These are phyloP conservation scores for Phytophthora pluvialis DNA, from an alignment of 352 stramenopile species.

Conservation along the genomic window DNA sequence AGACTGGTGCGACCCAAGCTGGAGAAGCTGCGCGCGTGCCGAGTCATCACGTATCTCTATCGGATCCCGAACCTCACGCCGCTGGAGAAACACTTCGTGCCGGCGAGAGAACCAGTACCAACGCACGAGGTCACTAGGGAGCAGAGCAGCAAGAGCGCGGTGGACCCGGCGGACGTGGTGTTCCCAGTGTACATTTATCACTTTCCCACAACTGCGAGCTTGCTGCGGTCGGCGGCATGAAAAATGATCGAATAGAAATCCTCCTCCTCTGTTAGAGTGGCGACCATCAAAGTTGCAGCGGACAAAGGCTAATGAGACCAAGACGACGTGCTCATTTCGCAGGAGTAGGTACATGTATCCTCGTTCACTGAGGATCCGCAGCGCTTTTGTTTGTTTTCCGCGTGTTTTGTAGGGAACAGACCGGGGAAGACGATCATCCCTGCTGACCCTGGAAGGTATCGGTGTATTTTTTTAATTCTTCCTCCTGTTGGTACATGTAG, in stretches of 20 bases:
- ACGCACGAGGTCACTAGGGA: slow-evolving; percentile 10
- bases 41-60: slow-evolving; percentile 85
- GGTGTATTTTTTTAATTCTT: neutral
- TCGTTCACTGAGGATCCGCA: neutral
- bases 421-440: too few relatives aligned
- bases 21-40: slow-evolving; percentile 45
- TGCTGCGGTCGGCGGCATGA: neutral
- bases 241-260: neutral
- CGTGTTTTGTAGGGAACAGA: neutral
- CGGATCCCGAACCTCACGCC: slow-evolving; percentile 50
- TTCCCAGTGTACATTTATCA: slow-evolving; percentile 84
- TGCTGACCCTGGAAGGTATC: too few relatives aligned
- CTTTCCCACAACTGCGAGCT: slow-evolving; percentile 40
- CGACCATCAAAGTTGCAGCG: neutral
- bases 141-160: neutral
- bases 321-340: slow-evolving; percentile 3
- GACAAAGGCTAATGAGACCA: neutral
- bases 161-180: slow-evolving; percentile 38
- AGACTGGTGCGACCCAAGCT: slow-evolving; percentile 65
- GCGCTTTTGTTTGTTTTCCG: neutral
- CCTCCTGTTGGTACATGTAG: too few relatives aligned
- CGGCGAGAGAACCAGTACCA: slow-evolving; percentile 35
- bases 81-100: slow-evolving; percentile 57
- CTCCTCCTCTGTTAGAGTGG: neutral
- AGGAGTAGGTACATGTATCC: neutral